Evolutionary conservation across 1,139 yeast species (phyloP).

Genomic region (Kodamaea suecica): DNA sequence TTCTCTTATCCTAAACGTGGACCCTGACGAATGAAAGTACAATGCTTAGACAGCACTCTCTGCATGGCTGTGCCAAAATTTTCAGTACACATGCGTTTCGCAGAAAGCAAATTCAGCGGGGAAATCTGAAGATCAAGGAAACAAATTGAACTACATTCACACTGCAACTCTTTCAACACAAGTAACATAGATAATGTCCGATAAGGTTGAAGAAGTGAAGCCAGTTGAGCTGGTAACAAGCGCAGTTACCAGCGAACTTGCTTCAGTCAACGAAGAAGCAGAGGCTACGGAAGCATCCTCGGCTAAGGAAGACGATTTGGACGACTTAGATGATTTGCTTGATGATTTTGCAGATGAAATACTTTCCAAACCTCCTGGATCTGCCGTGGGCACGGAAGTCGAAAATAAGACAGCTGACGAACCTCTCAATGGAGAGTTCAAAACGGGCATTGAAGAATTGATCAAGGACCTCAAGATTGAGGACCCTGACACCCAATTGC

Average conservation of each 20-base stretch:
- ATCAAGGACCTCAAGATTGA: slow-evolving; percentile 55
- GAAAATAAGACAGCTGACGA: slow-evolving; percentile 16
- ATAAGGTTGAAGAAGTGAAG: neutral
- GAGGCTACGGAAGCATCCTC: slow-evolving; percentile 8
- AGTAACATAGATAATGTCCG: neutral
- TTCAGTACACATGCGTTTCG: too few relatives aligned
- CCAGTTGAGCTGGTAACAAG: neutral
- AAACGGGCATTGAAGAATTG: slow-evolving; percentile 51
- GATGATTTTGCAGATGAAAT: slow-evolving; percentile 80
- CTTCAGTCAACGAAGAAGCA: neutral
- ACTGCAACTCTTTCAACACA: neutral
- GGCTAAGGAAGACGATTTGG: slow-evolving; percentile 48
- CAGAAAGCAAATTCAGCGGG: slow-evolving; percentile 8
- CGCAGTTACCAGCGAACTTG: too few relatives aligned
- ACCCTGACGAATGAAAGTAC: too few relatives aligned
- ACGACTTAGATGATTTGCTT: slow-evolving; percentile 70
- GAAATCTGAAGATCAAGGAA: slow-evolving; percentile 1
- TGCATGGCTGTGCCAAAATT: too few relatives aligned
- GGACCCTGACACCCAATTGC: slow-evolving; percentile 59
- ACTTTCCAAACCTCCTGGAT: slow-evolving; percentile 61
- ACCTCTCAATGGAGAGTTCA: slow-evolving; percentile 41
- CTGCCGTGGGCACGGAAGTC: slow-evolving; percentile 21
- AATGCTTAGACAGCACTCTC: neutral
- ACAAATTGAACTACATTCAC: neutral
- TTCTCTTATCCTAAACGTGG: too few relatives aligned